A percentile compares a stretch with the other conserved stretches of the same genome.
Conservation (phyloP, 2,329 filamentous ascomycete genomes). For the Apiospora phragmitis region DNA sequence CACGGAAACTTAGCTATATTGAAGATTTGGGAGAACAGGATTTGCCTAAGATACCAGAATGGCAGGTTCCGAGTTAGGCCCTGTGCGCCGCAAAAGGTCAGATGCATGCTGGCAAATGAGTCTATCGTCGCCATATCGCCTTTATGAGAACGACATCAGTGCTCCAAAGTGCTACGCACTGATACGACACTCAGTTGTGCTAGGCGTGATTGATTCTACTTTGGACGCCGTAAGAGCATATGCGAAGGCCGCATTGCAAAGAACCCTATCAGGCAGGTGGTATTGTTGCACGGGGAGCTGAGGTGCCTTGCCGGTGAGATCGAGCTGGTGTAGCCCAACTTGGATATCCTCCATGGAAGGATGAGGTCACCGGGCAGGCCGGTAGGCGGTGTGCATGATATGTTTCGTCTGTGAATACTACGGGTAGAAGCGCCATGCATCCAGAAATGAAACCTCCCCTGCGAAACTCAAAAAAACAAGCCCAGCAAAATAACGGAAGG, state of each 20-base stretch:
- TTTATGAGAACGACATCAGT: not conserved
- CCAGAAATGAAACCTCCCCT: not conserved
- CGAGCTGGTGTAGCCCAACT: not conserved
- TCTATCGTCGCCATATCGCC: not conserved
- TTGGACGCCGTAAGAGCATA: not conserved
- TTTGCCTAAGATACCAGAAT: not conserved
- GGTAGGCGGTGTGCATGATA: conserved; percentile 1
- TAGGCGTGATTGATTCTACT: not conserved
- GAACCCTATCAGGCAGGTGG: not conserved
- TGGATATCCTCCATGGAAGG: not conserved
- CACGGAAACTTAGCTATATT: not conserved
- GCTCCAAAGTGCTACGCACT: not conserved
- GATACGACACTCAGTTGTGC: not conserved
- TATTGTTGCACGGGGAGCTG: not conserved
- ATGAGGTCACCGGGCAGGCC: not conserved
- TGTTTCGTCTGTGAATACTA: not conserved
- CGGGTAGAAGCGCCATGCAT: not conserved
- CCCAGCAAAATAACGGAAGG: not conserved
- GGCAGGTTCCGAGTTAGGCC: not conserved
- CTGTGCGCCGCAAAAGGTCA: not conserved
- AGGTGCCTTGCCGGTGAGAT: not conserved
- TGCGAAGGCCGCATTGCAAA: not conserved
- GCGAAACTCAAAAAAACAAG: not conserved
- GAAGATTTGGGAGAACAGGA: not conserved
- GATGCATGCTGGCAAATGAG: not conserved